Conservation (phyloP, 176 grass and related monocot species). For the Elymus sibiricus region DNA sequence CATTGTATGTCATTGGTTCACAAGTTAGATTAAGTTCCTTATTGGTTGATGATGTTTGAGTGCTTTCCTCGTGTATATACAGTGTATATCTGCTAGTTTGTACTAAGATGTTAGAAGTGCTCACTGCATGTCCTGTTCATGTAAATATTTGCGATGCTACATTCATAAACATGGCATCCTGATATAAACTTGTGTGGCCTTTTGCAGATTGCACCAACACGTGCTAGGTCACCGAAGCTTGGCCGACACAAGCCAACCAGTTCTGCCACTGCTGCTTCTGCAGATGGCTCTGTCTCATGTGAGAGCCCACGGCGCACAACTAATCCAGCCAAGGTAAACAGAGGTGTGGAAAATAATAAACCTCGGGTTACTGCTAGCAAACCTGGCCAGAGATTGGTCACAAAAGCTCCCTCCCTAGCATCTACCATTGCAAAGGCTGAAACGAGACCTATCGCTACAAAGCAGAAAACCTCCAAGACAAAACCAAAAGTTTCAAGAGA, state of each 20-base stretch:
- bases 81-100: conserved; percentile 2
- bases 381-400: conserved; percentile 43
- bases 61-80: background rate
- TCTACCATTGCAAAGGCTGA: conserved; percentile 34
- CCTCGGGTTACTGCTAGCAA: conserved; percentile 37
- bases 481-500: conserved; percentile 59
- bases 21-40: conserved; percentile 2
- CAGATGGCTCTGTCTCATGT: conserved; percentile 57
- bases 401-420: conserved; percentile 33
- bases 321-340: conserved; percentile 35
- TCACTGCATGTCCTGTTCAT: background rate
- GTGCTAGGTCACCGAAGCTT: conserved; percentile 89
- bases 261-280: conserved; percentile 45
- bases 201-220: conserved; percentile 88
- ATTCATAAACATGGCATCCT: conserved; percentile 6
- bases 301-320: conserved; percentile 45
- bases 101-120: background rate
- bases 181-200: conserved; percentile 25
- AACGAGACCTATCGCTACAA: conserved; percentile 29
- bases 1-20: background rate
- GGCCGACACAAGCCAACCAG: conserved; percentile 62
- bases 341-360: conserved; percentile 38
- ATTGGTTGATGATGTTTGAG: background rate
- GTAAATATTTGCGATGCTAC: background rate
- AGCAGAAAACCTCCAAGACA: conserved; percentile 37